Evolutionary conservation across 371 early-diverging fungal species (phyloP).

Genomic region (Gilbertella persicaria): DNA sequence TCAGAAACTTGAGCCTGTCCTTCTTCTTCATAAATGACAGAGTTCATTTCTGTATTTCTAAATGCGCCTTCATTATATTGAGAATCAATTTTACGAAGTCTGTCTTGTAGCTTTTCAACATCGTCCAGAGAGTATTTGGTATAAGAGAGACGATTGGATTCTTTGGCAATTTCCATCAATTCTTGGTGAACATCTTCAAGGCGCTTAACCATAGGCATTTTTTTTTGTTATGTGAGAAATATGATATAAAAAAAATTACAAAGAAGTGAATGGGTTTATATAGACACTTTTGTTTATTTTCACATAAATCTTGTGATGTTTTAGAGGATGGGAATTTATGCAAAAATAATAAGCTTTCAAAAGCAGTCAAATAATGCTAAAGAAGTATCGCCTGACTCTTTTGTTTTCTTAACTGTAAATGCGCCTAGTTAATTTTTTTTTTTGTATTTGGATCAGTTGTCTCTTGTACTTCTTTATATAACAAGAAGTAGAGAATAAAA

Average conservation of each 20-base stretch:
- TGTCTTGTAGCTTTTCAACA: conserved; percentile 35
- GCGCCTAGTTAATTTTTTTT: too few relatives aligned
- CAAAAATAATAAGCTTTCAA: background rate
- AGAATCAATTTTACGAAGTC: conserved; percentile 23
- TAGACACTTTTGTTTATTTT: background rate
- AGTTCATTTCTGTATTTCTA: conserved; percentile 9
- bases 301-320: background rate
- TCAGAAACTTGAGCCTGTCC: conserved; percentile 43
- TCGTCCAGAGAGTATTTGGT: conserved; percentile 34
- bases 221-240: background rate
- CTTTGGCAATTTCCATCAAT: conserved; percentile 42
- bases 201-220: conserved; percentile 33
- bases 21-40: conserved; percentile 36
- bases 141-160: conserved; percentile 33
- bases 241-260: background rate
- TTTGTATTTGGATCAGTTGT: too few relatives aligned
- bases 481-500: too few relatives aligned
- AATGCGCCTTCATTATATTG: conserved; percentile 26
- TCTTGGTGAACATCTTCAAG: conserved; percentile 41
- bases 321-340: background rate
- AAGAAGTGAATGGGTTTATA: background rate
- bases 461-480: too few relatives aligned
- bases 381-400: background rate
- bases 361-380: background rate
- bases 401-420: too few relatives aligned